phyloP scores from a whole-genome alignment of 176 grass and related monocot genomes.

The barley (Hordeum vulgare) region MorexV3_pseudomolecules_assembly NC_058520.1:462284698-462285197 shows the following conservation, averaged over 20 bases:
- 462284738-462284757: background rate
- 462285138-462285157: background rate
- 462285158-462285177: constrained; percentile 1
- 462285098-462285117: background rate
- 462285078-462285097: background rate
- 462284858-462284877: background rate
- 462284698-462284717: background rate
- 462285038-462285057: background rate
- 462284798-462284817: background rate
- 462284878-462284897: background rate
- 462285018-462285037: background rate
- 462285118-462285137: background rate
- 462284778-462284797: background rate
- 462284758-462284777: background rate
- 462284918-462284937: background rate
- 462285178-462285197: background rate
- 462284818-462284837: background rate
- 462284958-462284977: background rate
- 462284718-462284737: background rate
- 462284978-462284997: background rate
- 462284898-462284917: background rate
- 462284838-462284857: background rate
- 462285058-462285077: background rate
- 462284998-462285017: background rate
- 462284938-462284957: background rate